Evolutionary conservation across 177 flowering plant genomes (phyloP).

Genomic region (Vitis hybrid): DNA sequence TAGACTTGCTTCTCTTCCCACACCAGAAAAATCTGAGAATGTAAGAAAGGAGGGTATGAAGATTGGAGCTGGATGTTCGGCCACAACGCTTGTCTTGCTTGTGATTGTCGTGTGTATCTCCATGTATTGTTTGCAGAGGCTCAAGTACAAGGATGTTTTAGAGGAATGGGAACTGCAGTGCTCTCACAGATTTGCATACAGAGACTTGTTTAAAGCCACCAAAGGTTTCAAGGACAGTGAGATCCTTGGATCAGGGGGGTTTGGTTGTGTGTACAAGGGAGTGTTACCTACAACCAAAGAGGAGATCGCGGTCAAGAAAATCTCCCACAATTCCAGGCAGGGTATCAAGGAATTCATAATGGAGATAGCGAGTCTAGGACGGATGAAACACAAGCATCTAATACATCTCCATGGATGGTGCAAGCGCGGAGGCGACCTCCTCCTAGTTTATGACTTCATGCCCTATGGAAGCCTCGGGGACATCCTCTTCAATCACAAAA

Average conservation of each 20-base stretch:
- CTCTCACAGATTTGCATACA: constrained; percentile 50
- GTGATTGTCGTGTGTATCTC: no score
- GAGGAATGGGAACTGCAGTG: constrained; percentile 63
- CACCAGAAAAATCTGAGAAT: no score
- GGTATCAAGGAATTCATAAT: constrained; percentile 62
- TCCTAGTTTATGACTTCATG: constrained; percentile 51
- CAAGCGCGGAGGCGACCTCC: constrained; percentile 38
- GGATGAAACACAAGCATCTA: constrained; percentile 44
- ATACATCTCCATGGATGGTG: constrained; percentile 61
- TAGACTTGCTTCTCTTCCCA: no score
- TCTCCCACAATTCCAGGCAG: constrained; percentile 37
- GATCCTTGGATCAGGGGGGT: constrained; percentile 54
- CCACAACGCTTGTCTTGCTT: no score
- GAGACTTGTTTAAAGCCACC: constrained; percentile 44
- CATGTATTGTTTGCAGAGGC: constrained; percentile 39
- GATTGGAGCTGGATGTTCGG: no score
- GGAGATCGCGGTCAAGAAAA: constrained; percentile 59
- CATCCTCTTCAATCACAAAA: constrained; percentile 24
- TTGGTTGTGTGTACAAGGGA: constrained; percentile 61
- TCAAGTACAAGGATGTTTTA: constrained; percentile 37
- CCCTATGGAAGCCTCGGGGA: constrained; percentile 46
- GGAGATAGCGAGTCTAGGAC: constrained; percentile 58
- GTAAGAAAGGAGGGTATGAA: no score
- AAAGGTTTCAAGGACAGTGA: constrained; percentile 46
- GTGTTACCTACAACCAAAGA: constrained; percentile 27